Base-by-base conservation (phyloP, 805 yeast species). In the Nakazawaea sp. region DNA sequence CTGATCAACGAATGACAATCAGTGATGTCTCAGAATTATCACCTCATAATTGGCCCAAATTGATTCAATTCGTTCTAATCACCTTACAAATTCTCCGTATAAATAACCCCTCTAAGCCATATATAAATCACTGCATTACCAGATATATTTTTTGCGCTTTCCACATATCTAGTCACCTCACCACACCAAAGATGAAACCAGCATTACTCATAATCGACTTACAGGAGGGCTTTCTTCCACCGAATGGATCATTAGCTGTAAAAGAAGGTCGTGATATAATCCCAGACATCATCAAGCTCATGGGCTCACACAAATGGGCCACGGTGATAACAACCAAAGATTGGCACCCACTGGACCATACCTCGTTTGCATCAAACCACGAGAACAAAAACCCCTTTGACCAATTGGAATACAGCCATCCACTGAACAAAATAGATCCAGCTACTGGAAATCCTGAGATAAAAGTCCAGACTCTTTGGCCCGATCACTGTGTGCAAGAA, bases 221-320 rank as follows among this genome's bases (percentile, higher is more conserved):
- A 11, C 97, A 89, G 53, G 78, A 82, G 45, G 97, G 90, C 53
- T 89, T 89, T 55, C 64, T 88, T 3, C 90, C 90, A 4, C 79
- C 87, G 1, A 51, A 64, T 20, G 97, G 96, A 0, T 59, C 92
- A 0, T 59, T 89, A 30, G 94, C 92, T 0, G 92, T 87, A 1
- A 48, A 63, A 0, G 62, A 67, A 5, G 96, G 95, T 4, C 63
- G 80, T 11, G 59, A 57, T 0, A 62, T 85, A 7, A 66, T 87
- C 16, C 64, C 70, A 0, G 61, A 63, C 0, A 73, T 87, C 25
- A 55, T 68, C 21, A 49, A 65, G 1, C 56, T 86, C 29, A 51
- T 59, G 12, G 38, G 53, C 0, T 44, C 54, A 27, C 66, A 60
- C 37, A 52, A 66, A 4, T 88, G 92, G 90, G 63, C 66, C 30